Evolutionary conservation across 768 basidiomycete species (phyloP), one percentile per base, ranked within the genome.

Genomic region (Hysterangium stoloniferum): DNA sequence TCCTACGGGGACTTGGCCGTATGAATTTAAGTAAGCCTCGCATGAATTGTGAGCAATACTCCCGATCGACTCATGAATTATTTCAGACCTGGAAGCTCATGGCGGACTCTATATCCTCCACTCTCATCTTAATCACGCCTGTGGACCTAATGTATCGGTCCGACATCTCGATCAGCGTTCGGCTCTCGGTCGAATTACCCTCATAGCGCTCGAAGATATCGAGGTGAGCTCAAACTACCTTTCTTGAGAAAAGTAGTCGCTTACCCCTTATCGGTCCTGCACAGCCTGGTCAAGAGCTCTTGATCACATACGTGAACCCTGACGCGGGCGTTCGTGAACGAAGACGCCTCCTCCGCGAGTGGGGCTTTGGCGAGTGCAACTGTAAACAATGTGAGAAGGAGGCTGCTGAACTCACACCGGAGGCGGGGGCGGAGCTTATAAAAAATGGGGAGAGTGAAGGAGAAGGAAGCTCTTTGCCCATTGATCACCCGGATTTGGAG

Each of bases 81-180:
- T 20, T 27, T 6, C 28, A 84, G 84, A 92, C 60, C 70, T 92
- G 45, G 91, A 93, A 66, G 78, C 84, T 1, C 87, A 92, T 48
- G 90, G 89, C 2, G 91, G 90, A 2, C 69, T 95, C 8, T 95
- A 93, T 66, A 76, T 75, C 19, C 74, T 93, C 4, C 90, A 94
- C 62, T 84, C 90, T 2, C 87, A 93, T 57, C 64, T 94, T 27
- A 96, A 95, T 64, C 92, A 96, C 63, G 76, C 76, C 6, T 96
- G 92, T 64, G 64, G 68, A 15, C 89, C 92, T 0, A 94, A 90
- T 63, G 58, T 82, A 42, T 85, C 87, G 15, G 80, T 86, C 13
- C 80, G 84, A 2, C 90, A 90, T 61, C 66, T 88, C 51, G 82
- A 87, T 62, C 75, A 73, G 56, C 78, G 77, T 44, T 78, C 71